Base-by-base conservation (phyloP, 75 land plant species). In the Ceratopteris richardii region DNA sequence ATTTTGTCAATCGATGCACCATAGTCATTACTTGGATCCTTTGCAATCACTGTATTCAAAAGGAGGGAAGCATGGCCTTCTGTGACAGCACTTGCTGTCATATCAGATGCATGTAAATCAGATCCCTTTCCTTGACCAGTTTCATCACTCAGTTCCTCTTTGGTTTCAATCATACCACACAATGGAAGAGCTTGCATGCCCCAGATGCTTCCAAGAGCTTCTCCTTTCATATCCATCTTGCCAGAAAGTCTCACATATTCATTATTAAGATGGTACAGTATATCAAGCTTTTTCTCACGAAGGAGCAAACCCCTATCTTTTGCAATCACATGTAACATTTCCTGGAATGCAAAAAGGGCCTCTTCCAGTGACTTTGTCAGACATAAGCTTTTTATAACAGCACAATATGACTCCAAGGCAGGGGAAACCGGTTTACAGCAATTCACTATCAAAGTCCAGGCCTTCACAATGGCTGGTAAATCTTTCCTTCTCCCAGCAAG, bases 301-400 rank as follows among this genome's bases (percentile, higher is more conserved):
- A 67, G 25, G 3, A 46, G 69, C 25, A 67, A 67, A 7, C 54
- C 28, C 23, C 33, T 31, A 30, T 59, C 50, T 23, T n/a, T 53
- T n/a, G 69, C 58, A 22, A 67, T 25, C 31, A 67, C 23, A 25
- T 58, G 58, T 29, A 61, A 44, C 71, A 68, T 68, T 29, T 68
- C 64, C 14, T 21, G 51, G 5, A 68, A 63, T 39, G 71, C 64
- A 37, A 51, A 10, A 53, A 60, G 71, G 13, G 71, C 71, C 10
- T 68, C 71, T 25, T 54, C 28, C 20, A 68, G 53, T 21, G 63
- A 58, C 29, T 44, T 44, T 21, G 48, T 26, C 21, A 48, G 56
- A 40, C 64, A 68, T 2, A 68, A 63, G 31, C 64, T 58, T 41
- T 51, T 54, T 23, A 68, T 53, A 28, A 31, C 29, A 52, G 64